phyloP scores from a whole-genome alignment of 1,284 basidiomycete species.

The Neotropicomus parvogracilis region DNA sequence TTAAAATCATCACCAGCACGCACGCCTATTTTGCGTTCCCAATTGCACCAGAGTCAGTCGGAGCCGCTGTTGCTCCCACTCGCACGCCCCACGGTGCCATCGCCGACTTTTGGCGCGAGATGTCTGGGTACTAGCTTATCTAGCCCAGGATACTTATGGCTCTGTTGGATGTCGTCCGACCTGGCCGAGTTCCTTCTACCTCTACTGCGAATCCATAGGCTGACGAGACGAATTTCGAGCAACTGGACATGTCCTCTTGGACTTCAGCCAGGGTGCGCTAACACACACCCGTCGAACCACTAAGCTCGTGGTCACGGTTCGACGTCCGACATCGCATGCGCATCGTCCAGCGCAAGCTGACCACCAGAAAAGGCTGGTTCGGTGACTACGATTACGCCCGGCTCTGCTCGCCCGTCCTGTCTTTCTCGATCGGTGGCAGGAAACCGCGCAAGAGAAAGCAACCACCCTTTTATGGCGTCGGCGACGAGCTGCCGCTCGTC shows the following conservation, averaged over 20 bases:
- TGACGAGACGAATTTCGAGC: neutral
- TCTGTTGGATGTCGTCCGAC: too few relatives aligned
- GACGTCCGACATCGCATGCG: slow-evolving; percentile 7
- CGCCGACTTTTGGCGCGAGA: slow-evolving; percentile 21
- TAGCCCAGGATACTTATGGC: neutral
- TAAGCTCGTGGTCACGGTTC: slow-evolving; percentile 1
- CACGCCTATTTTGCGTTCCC: slow-evolving; percentile 6
- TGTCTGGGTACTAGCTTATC: neutral
- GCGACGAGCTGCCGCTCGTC: slow-evolving; percentile 52
- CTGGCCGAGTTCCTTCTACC: too few relatives aligned
- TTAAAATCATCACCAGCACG: slow-evolving; percentile 15
- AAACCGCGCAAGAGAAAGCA: slow-evolving; percentile 35
- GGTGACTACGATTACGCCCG: slow-evolving; percentile 70
- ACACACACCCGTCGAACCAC: slow-evolving; percentile 13
- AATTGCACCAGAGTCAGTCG: slow-evolving; percentile 2
- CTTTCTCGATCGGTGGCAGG: slow-evolving; percentile 39
- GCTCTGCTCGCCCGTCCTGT: slow-evolving; percentile 65
- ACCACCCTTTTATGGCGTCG: slow-evolving; percentile 71
- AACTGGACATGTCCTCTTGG: slow-evolving; percentile 17
- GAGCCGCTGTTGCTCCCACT: neutral
- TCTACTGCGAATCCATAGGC: neutral
- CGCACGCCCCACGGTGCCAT: slow-evolving; percentile 8
- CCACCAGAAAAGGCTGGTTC: slow-evolving; percentile 59
- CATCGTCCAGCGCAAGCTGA: slow-evolving; percentile 35
- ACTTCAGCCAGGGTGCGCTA: slow-evolving; percentile 16